phyloP scores from a whole-genome alignment of 2,329 filamentous ascomycete species.

The Fusarium sp. region DNA sequence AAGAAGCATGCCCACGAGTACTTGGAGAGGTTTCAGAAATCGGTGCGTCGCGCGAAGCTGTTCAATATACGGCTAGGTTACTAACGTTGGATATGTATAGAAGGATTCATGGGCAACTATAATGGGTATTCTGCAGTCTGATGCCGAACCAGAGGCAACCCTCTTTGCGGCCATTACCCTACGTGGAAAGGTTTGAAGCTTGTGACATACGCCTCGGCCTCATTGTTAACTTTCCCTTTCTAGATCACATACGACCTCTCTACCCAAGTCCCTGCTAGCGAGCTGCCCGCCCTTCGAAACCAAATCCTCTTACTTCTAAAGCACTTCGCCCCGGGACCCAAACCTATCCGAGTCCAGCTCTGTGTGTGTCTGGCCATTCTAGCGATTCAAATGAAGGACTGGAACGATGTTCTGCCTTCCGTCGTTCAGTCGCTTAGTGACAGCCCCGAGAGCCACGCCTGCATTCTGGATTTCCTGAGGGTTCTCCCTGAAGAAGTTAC shows the following conservation, averaged over 20 bases:
- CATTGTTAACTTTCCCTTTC: slow-evolving; percentile 2
- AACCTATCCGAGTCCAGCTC: slow-evolving; percentile 88
- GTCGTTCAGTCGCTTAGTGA: slow-evolving; percentile 83
- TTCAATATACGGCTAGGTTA: not conserved
- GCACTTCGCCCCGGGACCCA: slow-evolving; percentile 83
- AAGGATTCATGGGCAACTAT: slow-evolving; percentile 91
- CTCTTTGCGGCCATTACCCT: slow-evolving; percentile 96
- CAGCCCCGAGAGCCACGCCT: slow-evolving; percentile 82
- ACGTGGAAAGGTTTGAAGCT: slow-evolving; percentile 85
- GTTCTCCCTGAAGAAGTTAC: slow-evolving; percentile 99
- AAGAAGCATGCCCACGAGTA: slow-evolving; percentile 94
- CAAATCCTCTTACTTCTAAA: slow-evolving; percentile 86
- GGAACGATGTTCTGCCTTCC: slow-evolving; percentile 90
- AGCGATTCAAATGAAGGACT: slow-evolving; percentile 94
- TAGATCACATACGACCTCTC: slow-evolving; percentile 96
- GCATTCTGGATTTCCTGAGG: slow-evolving; percentile 94
- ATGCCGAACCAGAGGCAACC: slow-evolving; percentile 84
- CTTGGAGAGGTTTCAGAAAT: slow-evolving; percentile 97
- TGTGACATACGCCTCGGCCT: not conserved
- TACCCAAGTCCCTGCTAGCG: slow-evolving; percentile 82
- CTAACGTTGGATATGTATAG: slow-evolving; percentile 59
- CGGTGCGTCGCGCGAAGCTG: slow-evolving; percentile 65
- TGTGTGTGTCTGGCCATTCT: slow-evolving; percentile 95
- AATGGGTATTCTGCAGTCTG: slow-evolving; percentile 85
- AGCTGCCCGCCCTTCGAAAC: slow-evolving; percentile 81